Percentiles rank a stretch among this genome's conserved stretches.
phyloP scores from a whole-genome alignment of 441 rosid species.

The Breynia disticha region DNA sequence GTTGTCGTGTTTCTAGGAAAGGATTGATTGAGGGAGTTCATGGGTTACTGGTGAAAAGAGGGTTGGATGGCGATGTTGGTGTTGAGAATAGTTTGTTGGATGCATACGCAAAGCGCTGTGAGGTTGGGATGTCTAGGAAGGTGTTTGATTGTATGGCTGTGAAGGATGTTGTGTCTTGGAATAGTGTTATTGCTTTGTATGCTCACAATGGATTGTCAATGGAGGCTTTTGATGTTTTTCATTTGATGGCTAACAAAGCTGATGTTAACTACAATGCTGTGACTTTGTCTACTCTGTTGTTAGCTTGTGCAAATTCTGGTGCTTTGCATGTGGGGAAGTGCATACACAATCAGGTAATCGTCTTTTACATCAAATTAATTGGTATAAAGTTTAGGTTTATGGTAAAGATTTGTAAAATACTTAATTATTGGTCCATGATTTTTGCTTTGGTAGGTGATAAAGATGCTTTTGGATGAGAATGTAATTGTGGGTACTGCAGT shows the following conservation, averaged over 20 bases:
- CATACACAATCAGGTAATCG: constrained; percentile 63
- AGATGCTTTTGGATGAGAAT: constrained; percentile 52
- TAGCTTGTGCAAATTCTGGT: constrained; percentile 67
- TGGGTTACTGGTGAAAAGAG: constrained; percentile 52
- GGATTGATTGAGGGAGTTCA: constrained; percentile 48
- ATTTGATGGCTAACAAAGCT: constrained; percentile 28
- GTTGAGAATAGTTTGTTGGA: constrained; percentile 63
- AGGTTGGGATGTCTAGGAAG: constrained; percentile 40
- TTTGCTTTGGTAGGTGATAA: constrained; percentile 42
- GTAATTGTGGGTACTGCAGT: constrained; percentile 59
- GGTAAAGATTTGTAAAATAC: too few species aligned
- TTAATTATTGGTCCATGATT: not conserved
- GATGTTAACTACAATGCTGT: constrained; percentile 45
- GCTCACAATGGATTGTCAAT: constrained; percentile 60
- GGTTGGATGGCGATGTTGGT: constrained; percentile 41
- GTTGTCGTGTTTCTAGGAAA: constrained; percentile 41
- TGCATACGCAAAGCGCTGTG: constrained; percentile 67
- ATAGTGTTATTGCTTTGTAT: constrained; percentile 60
- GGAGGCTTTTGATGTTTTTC: constrained; percentile 53
- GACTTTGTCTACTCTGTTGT: constrained; percentile 55
- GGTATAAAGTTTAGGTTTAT: too few species aligned
- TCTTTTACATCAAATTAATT: not conserved
- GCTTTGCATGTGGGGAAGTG: constrained; percentile 52
- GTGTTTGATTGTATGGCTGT: constrained; percentile 56
- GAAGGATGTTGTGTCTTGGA: constrained; percentile 68